Base-by-base conservation (phyloP, 2,329 filamentous ascomycete species). In the Cladosporium sp. region DNA sequence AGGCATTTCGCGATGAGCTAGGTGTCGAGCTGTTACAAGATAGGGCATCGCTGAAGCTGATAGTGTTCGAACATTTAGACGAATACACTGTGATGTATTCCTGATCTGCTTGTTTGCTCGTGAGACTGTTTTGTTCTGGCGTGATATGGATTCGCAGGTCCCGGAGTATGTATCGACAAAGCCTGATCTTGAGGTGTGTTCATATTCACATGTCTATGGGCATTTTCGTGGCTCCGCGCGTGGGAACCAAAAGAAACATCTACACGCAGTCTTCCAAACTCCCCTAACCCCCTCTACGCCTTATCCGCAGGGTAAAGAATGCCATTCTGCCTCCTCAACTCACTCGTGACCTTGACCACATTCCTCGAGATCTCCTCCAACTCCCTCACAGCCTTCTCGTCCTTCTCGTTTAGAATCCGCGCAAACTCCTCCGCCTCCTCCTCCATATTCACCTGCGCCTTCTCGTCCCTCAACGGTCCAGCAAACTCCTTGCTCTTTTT, bases 401-500 rank as follows among this genome's bases (percentile, higher is more conserved):
- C 82, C 67, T 71, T 71, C 64, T 78, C 71, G 14, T 76, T 70
- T 41, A 84, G 76, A 34, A 82, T 80, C 63, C 79, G 72, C 61
- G 80, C 82, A 73, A 80, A 81, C 70, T 82, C 81, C 34, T 71
- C 73, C 38, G 81, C 81, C 73, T 84, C 82, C 68, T 82, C 81
- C 68, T 78, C 76, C 74, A 84, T 72, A 68, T 83, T 83, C 44
- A 82, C 70, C 63, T 80, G 75, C 67, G 77, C 78, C 73, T 79
- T 77, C 62, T 74, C 70, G n/a, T 62, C 71, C 66, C 71, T 68
- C 30, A 67, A 70, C 28, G 74, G 68, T 3, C 76, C 76, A 2
- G 76, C 78, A 49, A 83, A 69, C 68, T 81, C 78, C 67, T 78
- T 73, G 41, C 69, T 79, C 66, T 72, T 73, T 74, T 83, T 83